Evolutionary conservation across 805 yeast species (phyloP).

Genomic region (Candida ponderosae): DNA sequence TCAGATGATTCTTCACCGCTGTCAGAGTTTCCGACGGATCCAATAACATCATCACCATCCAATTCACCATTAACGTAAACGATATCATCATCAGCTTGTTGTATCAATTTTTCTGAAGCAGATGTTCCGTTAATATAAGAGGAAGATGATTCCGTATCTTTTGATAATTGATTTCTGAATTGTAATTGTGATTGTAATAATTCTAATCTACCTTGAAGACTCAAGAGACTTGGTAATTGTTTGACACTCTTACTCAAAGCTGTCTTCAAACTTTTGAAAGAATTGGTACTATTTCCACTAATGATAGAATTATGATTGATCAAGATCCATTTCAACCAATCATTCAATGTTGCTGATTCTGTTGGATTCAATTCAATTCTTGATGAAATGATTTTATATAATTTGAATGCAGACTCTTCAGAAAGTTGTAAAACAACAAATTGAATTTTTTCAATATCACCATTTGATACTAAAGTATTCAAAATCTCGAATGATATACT

Average conservation of each 20-base stretch:
- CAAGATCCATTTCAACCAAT: constrained; percentile 80
- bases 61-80: constrained; percentile 35
- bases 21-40: constrained; percentile 12
- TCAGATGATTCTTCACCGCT: constrained; percentile 20
- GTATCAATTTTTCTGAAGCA: constrained; percentile 18
- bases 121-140: constrained; percentile 18
- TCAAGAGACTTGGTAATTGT: constrained; percentile 57
- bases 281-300: constrained; percentile 18
- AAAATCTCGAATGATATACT: constrained; percentile 21
- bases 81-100: constrained; percentile 25
- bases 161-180: constrained; percentile 47
- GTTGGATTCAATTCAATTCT: constrained; percentile 37
- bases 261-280: constrained; percentile 47
- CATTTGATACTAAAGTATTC: constrained; percentile 13
- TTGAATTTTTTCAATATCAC: constrained; percentile 33
- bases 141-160: constrained; percentile 14
- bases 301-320: constrained; percentile 48
- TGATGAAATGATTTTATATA: constrained; percentile 40
- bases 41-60: constrained; percentile 22
- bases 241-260: constrained; percentile 49
- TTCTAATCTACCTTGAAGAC: constrained; percentile 81
- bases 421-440: constrained; percentile 31
- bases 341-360: constrained; percentile 30
- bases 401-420: constrained; percentile 29
- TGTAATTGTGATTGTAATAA: constrained; percentile 69